Conservation (phyloP, 208 protist genomes). For the Phytomonas francai region DNA sequence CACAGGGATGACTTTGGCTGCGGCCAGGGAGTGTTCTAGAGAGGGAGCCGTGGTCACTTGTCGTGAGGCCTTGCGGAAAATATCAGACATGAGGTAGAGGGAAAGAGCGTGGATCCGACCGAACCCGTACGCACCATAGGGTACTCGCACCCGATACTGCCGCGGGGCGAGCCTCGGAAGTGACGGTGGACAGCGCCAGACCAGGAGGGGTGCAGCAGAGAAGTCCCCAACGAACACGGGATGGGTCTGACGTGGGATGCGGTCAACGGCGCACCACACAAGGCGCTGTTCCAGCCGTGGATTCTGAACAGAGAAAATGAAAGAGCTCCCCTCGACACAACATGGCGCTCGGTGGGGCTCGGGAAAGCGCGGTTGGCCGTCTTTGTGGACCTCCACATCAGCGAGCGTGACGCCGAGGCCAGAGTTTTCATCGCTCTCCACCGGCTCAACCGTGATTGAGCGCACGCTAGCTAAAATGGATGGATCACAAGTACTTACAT, state of each 20-base stretch:
- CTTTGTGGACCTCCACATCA: not conserved
- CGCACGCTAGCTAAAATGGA: not conserved
- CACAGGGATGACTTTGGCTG: conserved; percentile 18
- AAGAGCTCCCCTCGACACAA: conserved; percentile 61
- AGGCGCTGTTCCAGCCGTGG: conserved; percentile 40
- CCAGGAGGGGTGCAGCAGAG: conserved; percentile 40
- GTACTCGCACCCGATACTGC: conserved; percentile 39
- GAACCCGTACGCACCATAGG: conserved; percentile 41
- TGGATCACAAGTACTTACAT: not conserved
- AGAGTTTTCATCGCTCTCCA: not conserved
- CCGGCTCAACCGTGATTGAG: not conserved
- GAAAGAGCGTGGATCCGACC: conserved; percentile 49
- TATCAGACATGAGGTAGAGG: conserved; percentile 44
- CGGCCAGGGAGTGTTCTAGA: conserved; percentile 1
- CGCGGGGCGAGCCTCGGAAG: conserved; percentile 56
- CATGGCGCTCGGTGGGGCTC: conserved; percentile 4
- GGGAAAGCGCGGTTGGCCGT: not conserved
- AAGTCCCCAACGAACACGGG: conserved; percentile 18
- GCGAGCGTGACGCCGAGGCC: not conserved
- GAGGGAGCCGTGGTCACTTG: conserved; percentile 17
- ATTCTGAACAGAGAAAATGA: conserved; percentile 64
- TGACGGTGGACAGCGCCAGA: conserved; percentile 55
- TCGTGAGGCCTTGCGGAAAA: conserved; percentile 46
- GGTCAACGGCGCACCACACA: conserved; percentile 72
- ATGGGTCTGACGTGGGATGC: conserved; percentile 19